Percentiles rank a stretch among this genome's conserved stretches.
Conservation (phyloP, 1,284 basidiomycete species). For the Puccinia horiana region DNA sequence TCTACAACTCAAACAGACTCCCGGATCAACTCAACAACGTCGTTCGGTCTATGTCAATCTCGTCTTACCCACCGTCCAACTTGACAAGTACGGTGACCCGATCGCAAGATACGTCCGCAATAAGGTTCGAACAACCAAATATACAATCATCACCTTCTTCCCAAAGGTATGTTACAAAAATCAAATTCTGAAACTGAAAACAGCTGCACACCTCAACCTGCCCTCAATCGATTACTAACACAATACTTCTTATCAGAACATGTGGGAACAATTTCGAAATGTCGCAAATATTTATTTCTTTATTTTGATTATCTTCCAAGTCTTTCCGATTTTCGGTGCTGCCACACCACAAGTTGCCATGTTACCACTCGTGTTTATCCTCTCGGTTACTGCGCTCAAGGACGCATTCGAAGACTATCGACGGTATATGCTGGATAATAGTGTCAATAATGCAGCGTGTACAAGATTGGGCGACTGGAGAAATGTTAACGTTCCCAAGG, state of each 20-base stretch:
- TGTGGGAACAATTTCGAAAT: constrained; percentile 61
- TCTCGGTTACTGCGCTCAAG: constrained; percentile 86
- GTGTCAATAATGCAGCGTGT: constrained; percentile 84
- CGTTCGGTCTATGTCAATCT: constrained; percentile 57
- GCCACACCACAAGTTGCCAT: constrained; percentile 79
- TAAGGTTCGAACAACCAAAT: constrained; percentile 93
- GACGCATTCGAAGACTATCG: constrained; percentile 94
- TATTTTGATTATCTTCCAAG: constrained; percentile 77
- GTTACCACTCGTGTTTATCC: constrained; percentile 82
- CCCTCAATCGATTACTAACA: constrained; percentile 25
- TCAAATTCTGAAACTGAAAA: background rate
- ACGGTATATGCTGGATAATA: constrained; percentile 78
- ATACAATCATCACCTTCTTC: constrained; percentile 84
- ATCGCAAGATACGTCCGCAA: constrained; percentile 77
- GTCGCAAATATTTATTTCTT: constrained; percentile 94
- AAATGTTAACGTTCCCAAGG: constrained; percentile 77
- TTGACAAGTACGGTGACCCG: constrained; percentile 75
- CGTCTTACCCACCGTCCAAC: constrained; percentile 66
- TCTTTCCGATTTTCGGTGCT: constrained; percentile 88
- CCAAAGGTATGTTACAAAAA: constrained; percentile 65
- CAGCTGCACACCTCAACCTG: background rate
- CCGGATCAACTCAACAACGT: constrained; percentile 34
- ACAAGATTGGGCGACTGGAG: constrained; percentile 83
- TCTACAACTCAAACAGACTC: constrained; percentile 15
- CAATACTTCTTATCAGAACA: constrained; percentile 50